A percentile compares a stretch with the other conserved stretches of the same genome.
phyloP scores from a whole-genome alignment of 176 grass and related monocot species.

The Eremochloa ophiuroides region DNA sequence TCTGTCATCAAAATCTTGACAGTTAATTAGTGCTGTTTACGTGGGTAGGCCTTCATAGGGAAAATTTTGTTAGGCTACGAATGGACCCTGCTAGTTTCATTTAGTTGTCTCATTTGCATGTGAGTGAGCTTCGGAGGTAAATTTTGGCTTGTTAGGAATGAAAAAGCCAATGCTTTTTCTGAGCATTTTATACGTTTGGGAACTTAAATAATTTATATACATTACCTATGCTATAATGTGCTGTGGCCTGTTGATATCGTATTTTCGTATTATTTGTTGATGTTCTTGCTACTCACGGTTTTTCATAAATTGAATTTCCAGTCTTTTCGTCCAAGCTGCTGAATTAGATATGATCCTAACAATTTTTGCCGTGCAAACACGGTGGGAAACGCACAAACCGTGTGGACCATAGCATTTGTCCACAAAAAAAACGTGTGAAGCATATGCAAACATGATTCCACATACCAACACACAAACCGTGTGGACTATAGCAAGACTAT shows the following conservation, averaged over 20 bases:
- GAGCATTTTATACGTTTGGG: not conserved
- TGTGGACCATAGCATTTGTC: no score
- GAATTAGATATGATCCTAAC: not conserved
- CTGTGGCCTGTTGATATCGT: not conserved
- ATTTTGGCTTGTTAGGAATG: not conserved
- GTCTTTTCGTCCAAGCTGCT: not conserved
- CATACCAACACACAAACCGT: no score
- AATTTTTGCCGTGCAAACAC: not conserved
- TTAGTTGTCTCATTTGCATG: slow-evolving; percentile 21
- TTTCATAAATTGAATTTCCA: not conserved
- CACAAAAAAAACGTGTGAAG: no score
- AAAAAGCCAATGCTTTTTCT: not conserved
- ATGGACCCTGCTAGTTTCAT: not conserved
- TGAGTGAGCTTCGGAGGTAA: not conserved
- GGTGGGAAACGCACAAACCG: no score
- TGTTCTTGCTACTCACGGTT: not conserved
- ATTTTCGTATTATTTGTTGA: not conserved
- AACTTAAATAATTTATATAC: slow-evolving; percentile 7
- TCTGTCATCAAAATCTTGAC: slow-evolving; percentile 65
- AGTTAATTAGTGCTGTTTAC: slow-evolving; percentile 26
- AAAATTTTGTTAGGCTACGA: slow-evolving; percentile 42
- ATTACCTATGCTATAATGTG: not conserved
- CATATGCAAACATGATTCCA: no score
- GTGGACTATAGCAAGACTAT: not conserved
- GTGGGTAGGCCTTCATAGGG: not conserved